Base-by-base conservation (phyloP, 78 protist species). In the Reticulomyxa filosa region DNA sequence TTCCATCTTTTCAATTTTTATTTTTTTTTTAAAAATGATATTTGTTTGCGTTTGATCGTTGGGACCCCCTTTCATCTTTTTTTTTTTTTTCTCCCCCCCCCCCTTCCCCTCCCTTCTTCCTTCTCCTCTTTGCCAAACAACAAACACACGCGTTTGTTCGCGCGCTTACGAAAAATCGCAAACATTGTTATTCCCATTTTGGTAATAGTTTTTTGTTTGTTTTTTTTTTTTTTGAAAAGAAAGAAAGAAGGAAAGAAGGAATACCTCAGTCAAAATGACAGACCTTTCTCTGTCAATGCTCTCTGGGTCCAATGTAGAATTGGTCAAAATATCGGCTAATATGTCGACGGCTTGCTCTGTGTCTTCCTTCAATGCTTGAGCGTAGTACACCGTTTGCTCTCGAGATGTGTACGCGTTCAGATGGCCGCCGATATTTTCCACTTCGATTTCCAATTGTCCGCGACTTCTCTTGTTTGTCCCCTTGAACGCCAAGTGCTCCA, bases 401-500 rank as follows among this genome's bases (percentile, higher is more conserved):
- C 94, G 73, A 20, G 87, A 67, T 22, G 97, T 91, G 81, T 82
- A 87, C 22, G 97, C 97, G 76, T 91, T 91, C 39, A 91, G 83
- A 51, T 75, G 84, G 20, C 85, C 92, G n/a, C 97, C 97, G 80
- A 84, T 80, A 69, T 80, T 67, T 69, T 91, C 97, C 35, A 86
- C 61, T 67, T 75, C 85, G 17, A 63, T 38, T 72, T 89, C 92
- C 39, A 89, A 69, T 22, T 71, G 51, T 22, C 4, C 27, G 55
- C 73, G 74, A 4, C 82, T 62, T 46, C 86, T 77, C 38, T 37
- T 66, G 32, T 46, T 30, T 8, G 96, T 84, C 23, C 96, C 95
- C 70, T 88, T 92, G 78, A 92, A 92, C 46, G 73, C 27, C 82
- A 92, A 74, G 76, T 92, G 98, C 74, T 92, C 98, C 35, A 89